A percentile compares a stretch with the other conserved stretches of the same genome.
phyloP scores from a whole-genome alignment of 2,329 filamentous ascomycete species.

The Colletotrichum eleusines region DNA sequence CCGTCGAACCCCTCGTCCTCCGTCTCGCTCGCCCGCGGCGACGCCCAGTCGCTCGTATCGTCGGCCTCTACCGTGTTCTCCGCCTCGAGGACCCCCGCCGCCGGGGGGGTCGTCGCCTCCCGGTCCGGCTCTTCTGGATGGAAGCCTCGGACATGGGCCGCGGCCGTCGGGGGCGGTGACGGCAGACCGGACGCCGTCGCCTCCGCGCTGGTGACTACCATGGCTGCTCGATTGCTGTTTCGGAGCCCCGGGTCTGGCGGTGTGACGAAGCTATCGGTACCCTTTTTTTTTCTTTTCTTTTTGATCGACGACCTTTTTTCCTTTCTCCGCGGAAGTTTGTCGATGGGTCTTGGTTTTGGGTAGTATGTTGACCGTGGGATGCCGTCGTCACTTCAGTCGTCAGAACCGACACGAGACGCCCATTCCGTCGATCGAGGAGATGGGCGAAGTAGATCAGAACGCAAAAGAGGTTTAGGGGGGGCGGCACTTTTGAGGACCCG shows the following conservation, averaged over 20 bases:
- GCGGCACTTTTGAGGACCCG: neutral
- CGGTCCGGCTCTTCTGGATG: neutral
- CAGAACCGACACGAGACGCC: neutral
- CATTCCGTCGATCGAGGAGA: neutral
- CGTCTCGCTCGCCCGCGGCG: conserved; percentile 1
- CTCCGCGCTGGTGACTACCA: conserved; percentile 7
- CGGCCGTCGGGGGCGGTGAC: neutral
- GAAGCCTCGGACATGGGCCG: neutral
- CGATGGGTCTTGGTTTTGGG: no score
- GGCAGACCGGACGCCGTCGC: neutral
- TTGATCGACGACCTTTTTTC: no score
- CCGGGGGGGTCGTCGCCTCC: neutral
- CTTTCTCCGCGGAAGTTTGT: neutral
- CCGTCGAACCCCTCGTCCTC: conserved; percentile 30
- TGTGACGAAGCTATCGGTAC: neutral
- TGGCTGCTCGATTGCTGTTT: neutral
- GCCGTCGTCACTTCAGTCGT: neutral
- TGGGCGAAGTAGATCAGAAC: neutral
- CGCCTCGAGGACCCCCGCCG: neutral
- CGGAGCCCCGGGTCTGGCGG: neutral
- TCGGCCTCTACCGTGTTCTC: conserved; percentile 34
- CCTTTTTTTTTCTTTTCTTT: no score
- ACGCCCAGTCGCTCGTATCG: conserved; percentile 24
- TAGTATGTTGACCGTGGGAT: neutral
- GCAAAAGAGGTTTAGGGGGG: neutral